Base-by-base conservation (phyloP, 2,329 filamentous ascomycete genomes). In the Scedosporium boydii region DNA sequence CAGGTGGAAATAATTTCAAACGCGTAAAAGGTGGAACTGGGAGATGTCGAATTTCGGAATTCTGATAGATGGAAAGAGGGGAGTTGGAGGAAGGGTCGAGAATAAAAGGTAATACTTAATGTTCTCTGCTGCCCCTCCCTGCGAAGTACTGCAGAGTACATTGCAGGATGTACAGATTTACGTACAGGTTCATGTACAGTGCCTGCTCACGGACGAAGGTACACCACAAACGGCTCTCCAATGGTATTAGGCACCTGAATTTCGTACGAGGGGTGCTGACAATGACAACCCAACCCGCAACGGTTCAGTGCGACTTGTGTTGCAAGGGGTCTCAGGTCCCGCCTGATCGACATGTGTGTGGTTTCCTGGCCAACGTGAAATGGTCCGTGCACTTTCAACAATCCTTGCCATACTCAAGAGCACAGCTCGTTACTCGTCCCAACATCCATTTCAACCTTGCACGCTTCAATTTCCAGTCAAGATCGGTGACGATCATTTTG, bases 251-350 rank as follows among this genome's bases (percentile, higher is more conserved):
- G 34, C 34, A 38, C 34, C 34, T 38, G 34, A 38, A 38, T 38
- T 38, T 38, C 34, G 34, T 38, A 38, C 34, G 34, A 38, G 34
- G 10, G 34, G 34, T 23, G 51, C 51, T 55, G 51, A 27, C 51
- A 55, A 27, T 16, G 51, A 55, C 51, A 53, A 55, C 51, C 51
- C 18, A 38, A 38, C 34, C 34, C 34, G 34, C 34, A 38, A 38
- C 34, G 34, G 34, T 12, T 38, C 34, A 38, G 34, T 12, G 29
- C 29, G 6, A 34, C 29, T 34, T 34, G 29, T 34, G 51, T 23
- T 27, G 51, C 18, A 55, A 58, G 38, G 56, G 42, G 60, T 58
- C 60, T 62, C 60, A 62, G 60, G 53, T 57, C 53, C 60, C 55
- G 60, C 60, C 41, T 62, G 60, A 62, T 62, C 60, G 60, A 46